Evolutionary conservation across 371 early-diverging fungal genomes (phyloP).

Genomic region (Mortierella sp.): DNA sequence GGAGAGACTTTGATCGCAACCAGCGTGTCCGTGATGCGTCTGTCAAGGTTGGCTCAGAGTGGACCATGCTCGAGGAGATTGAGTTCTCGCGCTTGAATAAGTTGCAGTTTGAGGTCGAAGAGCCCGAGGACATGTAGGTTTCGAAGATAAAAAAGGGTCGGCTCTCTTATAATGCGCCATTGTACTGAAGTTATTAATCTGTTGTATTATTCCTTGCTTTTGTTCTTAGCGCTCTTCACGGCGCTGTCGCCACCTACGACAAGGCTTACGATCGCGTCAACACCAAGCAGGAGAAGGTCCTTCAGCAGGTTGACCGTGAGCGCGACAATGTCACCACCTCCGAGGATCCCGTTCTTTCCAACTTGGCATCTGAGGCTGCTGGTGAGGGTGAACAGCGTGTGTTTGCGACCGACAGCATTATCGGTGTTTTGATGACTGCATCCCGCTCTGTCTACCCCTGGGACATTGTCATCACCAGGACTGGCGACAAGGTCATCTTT

Average conservation of each 20-base stretch:
- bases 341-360: slow-evolving; percentile 82
- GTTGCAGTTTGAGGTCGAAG: slow-evolving; percentile 81
- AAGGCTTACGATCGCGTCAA: slow-evolving; percentile 88
- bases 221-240: slow-evolving; percentile 65
- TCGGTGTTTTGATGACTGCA: slow-evolving; percentile 93
- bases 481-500: slow-evolving; percentile 86
- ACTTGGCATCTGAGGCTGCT: slow-evolving; percentile 65
- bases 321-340: slow-evolving; percentile 84
- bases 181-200: no score
- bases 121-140: slow-evolving; percentile 82
- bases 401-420: slow-evolving; percentile 91
- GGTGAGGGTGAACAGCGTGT: slow-evolving; percentile 78
- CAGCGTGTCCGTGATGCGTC: slow-evolving; percentile 89
- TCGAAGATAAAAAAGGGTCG: not conserved
- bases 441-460: slow-evolving; percentile 94
- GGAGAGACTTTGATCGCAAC: slow-evolving; percentile 57
- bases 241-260: slow-evolving; percentile 83
- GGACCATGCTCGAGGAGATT: slow-evolving; percentile 95
- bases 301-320: slow-evolving; percentile 77
- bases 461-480: slow-evolving; percentile 94
- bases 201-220: no score
- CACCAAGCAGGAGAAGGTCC: slow-evolving; percentile 81
- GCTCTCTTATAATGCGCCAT: no score
- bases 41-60: slow-evolving; percentile 88
- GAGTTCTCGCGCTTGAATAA: slow-evolving; percentile 91